phyloP scores from a whole-genome alignment of 371 early-diverging fungal genomes.

The Batkoa obscura region DNA sequence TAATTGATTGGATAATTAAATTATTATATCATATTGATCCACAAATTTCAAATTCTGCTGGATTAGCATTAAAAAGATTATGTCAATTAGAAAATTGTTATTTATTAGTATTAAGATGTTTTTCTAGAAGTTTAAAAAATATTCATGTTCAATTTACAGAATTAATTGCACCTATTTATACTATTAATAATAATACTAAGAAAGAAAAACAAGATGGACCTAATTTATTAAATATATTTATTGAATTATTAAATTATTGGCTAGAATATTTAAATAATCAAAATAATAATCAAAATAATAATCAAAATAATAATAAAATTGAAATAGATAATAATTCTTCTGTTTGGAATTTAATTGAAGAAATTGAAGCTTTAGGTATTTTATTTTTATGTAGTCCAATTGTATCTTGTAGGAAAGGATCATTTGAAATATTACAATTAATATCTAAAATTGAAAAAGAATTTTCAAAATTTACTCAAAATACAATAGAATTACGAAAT shows the following conservation, averaged over 20 bases:
- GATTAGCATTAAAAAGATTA: conserved; percentile 25
- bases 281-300: too few species aligned
- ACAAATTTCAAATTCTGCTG: conserved; percentile 41
- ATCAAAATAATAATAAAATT: too few species aligned
- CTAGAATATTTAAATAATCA: not conserved
- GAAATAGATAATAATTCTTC: conserved; percentile 17
- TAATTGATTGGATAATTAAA: conserved; percentile 58
- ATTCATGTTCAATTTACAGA: conserved; percentile 39
- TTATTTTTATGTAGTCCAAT: conserved; percentile 46
- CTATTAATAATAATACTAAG: too few species aligned
- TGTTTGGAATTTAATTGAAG: conserved; percentile 34
- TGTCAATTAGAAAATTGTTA: conserved; percentile 47
- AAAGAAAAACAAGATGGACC: not conserved
- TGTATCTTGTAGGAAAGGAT: conserved; percentile 29
- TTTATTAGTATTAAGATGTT: conserved; percentile 29
- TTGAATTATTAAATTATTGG: not conserved
- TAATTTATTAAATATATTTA: not conserved
- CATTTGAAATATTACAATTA: conserved; percentile 32
- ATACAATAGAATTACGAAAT: too few species aligned
- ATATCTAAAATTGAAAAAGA: conserved; percentile 27
- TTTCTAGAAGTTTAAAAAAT: conserved; percentile 29
- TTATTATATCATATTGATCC: conserved; percentile 71
- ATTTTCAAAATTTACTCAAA: not conserved
- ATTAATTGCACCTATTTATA: conserved; percentile 15
- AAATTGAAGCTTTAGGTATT: conserved; percentile 54